Evolutionary conservation across 192 early-diverging fungal species (phyloP), one percentile per base, ranked within the genome.

Genomic region (Entomortierella beljakovae): DNA sequence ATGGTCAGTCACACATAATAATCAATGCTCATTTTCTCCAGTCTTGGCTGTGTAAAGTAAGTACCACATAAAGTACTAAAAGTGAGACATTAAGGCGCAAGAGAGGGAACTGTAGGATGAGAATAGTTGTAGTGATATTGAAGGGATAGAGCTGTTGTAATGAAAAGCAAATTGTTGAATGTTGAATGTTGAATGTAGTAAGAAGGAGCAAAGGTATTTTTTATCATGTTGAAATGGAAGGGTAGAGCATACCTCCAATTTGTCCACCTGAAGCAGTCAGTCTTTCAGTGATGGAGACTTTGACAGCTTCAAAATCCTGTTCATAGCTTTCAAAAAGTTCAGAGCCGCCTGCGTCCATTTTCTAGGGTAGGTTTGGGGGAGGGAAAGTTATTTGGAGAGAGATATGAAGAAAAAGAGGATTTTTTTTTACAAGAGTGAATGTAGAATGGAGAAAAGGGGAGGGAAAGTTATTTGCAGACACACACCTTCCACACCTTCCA

Each of bases 241-340:
- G 4, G 5, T 20, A 46, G 15, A 46, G 43, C 13, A 40, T 85
- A 88, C 90, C 91, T 81, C 89, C 90, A 40, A 73, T 77, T 23
- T 92, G 84, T 32, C 81, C 72, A n/a, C 75, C 68, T 60, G 75
- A 80, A 31, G 68, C 64, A 22, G 86, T 85, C 56, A 96, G 86
- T 33, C 84, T 75, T 28, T 81, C 64, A 4, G 68, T 77, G 42
- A 96, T 81, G 60, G 92, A 89, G 49, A 81, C 68, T 28, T 81
- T 70, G 57, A 95, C 85, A 26, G 88, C 67, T 33, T 81, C 80
- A 71, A 90, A 94, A 80, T 97, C 96, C 70, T 90, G 90, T 64
- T 97, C 92, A 86, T 97, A 97, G 64, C 88, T 96, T 52, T 88
- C 86, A 74, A 96, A 95, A 23, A 96, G 89, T 26, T 95, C 92